Conservation (phyloP, 495 filamentous ascomycete species). For the Aspergillus nanangensis region DNA sequence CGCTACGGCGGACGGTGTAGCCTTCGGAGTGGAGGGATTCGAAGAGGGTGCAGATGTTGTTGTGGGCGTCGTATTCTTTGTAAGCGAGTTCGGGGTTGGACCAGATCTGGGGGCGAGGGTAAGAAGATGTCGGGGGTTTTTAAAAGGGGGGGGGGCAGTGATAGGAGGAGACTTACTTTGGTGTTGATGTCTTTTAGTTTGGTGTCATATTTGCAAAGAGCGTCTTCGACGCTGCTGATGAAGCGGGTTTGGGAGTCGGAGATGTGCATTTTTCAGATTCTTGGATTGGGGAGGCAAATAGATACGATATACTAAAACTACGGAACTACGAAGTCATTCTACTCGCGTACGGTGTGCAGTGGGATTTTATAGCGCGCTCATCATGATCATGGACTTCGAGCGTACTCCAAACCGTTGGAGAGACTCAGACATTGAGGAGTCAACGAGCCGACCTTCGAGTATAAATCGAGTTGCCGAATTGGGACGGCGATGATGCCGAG, state of each 20-base stretch:
- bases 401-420: too few species aligned
- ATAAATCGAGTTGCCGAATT: constrained; percentile 3
- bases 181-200: constrained; percentile 43
- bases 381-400: background rate
- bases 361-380: too few species aligned
- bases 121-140: background rate
- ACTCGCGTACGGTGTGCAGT: too few species aligned
- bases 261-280: constrained; percentile 24
- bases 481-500: constrained; percentile 1
- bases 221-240: constrained; percentile 24
- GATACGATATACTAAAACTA: too few species aligned
- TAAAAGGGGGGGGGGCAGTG: background rate
- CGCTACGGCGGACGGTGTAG: constrained; percentile 34
- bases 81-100: constrained; percentile 53
- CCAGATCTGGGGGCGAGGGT: constrained; percentile 27
- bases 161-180: constrained; percentile 24
- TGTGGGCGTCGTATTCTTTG: constrained; percentile 49
- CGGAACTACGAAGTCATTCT: too few species aligned
- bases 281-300: too few species aligned
- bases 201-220: constrained; percentile 24
- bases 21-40: constrained; percentile 21
- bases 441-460: too few species aligned
- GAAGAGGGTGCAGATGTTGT: constrained; percentile 45
- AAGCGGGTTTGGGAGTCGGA: constrained; percentile 20
- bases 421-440: too few species aligned